Percentiles rank a stretch among this genome's conserved stretches.
Evolutionary conservation across 345 rosid genomes (phyloP).

Genomic region (Euphorbia lathyris): DNA sequence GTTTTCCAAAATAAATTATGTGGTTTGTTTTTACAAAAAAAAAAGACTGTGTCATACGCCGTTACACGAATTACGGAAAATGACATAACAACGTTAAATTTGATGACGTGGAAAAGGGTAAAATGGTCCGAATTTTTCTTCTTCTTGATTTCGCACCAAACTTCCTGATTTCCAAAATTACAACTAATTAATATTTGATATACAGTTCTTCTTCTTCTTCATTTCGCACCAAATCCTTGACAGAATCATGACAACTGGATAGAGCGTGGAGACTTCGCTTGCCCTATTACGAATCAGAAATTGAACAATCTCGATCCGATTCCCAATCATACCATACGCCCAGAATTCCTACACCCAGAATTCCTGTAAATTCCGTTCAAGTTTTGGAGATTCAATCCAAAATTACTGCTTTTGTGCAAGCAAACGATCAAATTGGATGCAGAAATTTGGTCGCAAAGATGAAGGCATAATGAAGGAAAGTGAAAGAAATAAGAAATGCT

Average conservation of each 20-base stretch:
- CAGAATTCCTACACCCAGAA: constrained; percentile 83
- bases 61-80: no score
- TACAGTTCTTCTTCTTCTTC: no score
- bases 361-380: constrained; percentile 50
- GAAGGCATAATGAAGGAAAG: constrained; percentile 47
- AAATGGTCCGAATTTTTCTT: no score
- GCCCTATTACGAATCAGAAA: constrained; percentile 64
- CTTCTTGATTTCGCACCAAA: no score
- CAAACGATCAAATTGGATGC: constrained; percentile 29
- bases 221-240: no score
- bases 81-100: no score
- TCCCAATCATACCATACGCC: constrained; percentile 72
- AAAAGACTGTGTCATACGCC: no score
- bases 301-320: constrained; percentile 55
- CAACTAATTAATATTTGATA: no score
- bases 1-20: no score
- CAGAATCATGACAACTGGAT: constrained; percentile 78
- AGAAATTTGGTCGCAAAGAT: constrained; percentile 39
- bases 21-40: no score
- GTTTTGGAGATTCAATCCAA: constrained; percentile 30
- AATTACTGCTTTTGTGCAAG: constrained; percentile 9
- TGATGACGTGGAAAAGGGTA: no score
- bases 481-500: constrained; percentile 55
- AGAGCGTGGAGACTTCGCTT: constrained; percentile 55
- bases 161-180: no score